Evolutionary conservation across 2,329 filamentous ascomycete species (phyloP), one percentile per base, ranked within the genome.

Genomic region (Apiospora malaysiana): DNA sequence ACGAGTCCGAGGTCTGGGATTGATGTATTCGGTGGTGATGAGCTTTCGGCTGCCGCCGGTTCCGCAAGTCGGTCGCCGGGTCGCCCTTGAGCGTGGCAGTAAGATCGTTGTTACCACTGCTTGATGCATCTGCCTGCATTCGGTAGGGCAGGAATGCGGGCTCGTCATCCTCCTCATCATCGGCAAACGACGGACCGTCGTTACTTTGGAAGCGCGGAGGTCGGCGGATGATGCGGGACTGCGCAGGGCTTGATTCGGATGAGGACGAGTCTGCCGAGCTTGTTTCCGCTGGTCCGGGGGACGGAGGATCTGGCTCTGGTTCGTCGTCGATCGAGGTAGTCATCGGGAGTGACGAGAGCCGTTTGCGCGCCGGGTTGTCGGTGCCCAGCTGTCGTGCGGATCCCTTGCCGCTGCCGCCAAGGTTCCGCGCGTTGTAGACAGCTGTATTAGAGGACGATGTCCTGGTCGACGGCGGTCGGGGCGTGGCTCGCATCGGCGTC

Each of bases 1-100:
- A 91, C 0, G 91, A 93, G 75, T 92, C 89, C 0, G 88, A 90
- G 1, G 88, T 90, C 70, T 89, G 86, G 0, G 87, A 89, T 49
- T 83, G 82, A 65, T 85, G 82, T 3, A 81, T 77, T 8, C 78
- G 77, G 4, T 81, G 80, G 23, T 75, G 71, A 23, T 70, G 72
- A 12, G 75, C 68, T 56, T 78, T 80, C 0, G 77, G 70, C 45
- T 76, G 75, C 25, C 79, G 76, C 51, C 82, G 66, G n/a, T 25
- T 82, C 0, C 77, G 78, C 21, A 77, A 73, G 27, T 81, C 78
- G 27, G 80, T 81, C 6, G 56, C 51, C 10, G 79, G 78, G 66
- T 87, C 83, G 23, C 83, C 87, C 47, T 83, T 83, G 37, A 90
- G 78, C 0, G 88, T 90, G 25, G 88, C 88, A 45, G 83, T 83